Base-by-base conservation (phyloP, 768 basidiomycete genomes). In the Suillus discolor region DNA sequence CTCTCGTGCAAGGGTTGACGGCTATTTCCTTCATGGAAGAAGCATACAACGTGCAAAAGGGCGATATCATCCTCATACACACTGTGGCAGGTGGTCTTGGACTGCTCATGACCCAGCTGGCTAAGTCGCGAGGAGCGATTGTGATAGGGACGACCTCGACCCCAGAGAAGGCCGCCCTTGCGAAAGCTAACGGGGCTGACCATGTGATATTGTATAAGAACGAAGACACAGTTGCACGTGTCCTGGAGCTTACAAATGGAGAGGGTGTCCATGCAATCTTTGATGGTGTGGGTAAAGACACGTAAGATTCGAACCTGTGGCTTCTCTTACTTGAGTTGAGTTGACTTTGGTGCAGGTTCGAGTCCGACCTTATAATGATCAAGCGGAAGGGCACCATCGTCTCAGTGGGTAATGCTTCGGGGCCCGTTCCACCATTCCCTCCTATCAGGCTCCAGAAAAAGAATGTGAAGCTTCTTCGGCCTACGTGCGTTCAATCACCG, bases 271-370 rank as follows among this genome's bases (percentile, higher is more conserved):
- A 97, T 67, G 96, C 87, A 18, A 85, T 94, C 28, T 97, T 91
- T 71, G 97, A 99, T 71, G 97, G 97, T 36, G 94, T 99, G n/a
- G 97, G 97, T 2, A 96, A 93, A 80, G 92, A 94, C 75, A 98
- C 96, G 86, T 96, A 55, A 55, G 78, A 65, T 91, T 82, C 38
- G 18, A 25, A 42, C 18, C 6, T 38, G 12, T 36, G 39, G 3
- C 20, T 12, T 7, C 11, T 28, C 11, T 42, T 28, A 4, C 18
- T 11, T 57, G 66, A 31, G 54, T 65, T 57, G 67, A 66, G 47
- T 20, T 54, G 41, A 61, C 51, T 28, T 18, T 64, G 62, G 47
- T 31, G 16, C 69, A 92, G 91, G 6, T 92, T 91, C 73, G 91
- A 93, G 67, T 83, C 84, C 66, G 83, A 96, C 80, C 93, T 97